A percentile compares a stretch with the other conserved stretches of the same genome.
phyloP scores from a whole-genome alignment of 495 filamentous ascomycete species.

The Penicillium antarcticum region DNA sequence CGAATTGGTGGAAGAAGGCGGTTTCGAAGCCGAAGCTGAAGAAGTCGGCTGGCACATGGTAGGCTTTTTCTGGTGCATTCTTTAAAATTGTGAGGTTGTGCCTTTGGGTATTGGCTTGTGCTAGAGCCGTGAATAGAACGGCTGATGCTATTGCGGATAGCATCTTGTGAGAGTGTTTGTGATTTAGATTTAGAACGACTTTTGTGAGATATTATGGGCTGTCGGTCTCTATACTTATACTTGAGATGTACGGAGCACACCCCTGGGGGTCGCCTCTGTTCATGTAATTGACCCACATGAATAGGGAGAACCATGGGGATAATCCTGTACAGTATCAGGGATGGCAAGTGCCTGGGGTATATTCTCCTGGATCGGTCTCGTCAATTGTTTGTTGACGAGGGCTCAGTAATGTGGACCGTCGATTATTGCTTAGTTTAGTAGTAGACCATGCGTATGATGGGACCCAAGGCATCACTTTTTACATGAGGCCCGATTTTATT shows the following conservation, averaged over 20 bases:
- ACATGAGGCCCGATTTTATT: background rate
- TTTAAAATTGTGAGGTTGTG: background rate
- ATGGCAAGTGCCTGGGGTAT: background rate
- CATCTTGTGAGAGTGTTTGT: background rate
- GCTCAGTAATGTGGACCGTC: too few relatives aligned
- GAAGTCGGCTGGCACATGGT: slow-evolving; percentile 19
- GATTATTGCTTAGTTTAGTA: too few relatives aligned
- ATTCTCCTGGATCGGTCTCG: background rate
- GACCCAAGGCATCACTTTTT: background rate
- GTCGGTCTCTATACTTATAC: background rate
- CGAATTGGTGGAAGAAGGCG: slow-evolving; percentile 11
- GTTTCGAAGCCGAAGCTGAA: slow-evolving; percentile 24
- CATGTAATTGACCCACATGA: background rate
- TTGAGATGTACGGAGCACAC: background rate
- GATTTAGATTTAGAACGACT: background rate
- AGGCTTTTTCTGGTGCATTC: slow-evolving; percentile 4
- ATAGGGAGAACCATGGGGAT: too few relatives aligned
- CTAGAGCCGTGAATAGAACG: background rate
- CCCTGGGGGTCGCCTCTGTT: background rate
- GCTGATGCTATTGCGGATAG: background rate
- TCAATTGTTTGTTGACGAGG: too few relatives aligned
- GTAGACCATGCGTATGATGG: background rate
- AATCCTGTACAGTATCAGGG: background rate
- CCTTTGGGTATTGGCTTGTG: background rate
- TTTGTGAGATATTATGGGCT: background rate